Evolutionary conservation across 164 flowering plant genomes (phyloP), one percentile per base, ranked within the genome.

Genomic region (Liriodendron chinense): DNA sequence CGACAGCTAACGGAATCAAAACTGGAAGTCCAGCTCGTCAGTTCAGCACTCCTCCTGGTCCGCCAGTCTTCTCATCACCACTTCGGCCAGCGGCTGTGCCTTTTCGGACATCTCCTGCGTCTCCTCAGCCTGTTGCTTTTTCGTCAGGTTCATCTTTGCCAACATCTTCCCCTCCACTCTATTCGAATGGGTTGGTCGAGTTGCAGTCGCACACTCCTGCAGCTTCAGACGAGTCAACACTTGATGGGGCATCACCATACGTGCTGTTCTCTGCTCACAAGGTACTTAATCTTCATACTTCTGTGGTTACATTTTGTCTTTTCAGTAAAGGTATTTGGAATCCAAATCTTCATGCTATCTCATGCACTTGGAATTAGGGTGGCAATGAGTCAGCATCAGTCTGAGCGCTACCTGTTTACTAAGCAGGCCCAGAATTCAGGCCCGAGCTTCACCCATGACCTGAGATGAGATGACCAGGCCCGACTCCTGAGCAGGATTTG

Each of bases 71-170:
- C 71, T 85, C 91, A 23, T 90, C 97, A 0, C 99, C 98, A 1
- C 87, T 92, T 26, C 87, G 91, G 71, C 99, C 98, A 4, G 94
- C 97, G 56, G 91, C 97, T 73, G 92, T 88, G 73, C 98, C 98
- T 21, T 94, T 96, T 61, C 86, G 93, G 22, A 82, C 92, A 22
- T 92, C 99, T 24, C 97, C 98, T 34, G 89, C 89, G 9, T 75
- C 97, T 69, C 98, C 98, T 70, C 97, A 89, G 87, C 96, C 96
- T 3, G 78, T 89, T 74, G 91, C 92, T 59, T 85, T 84, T 77
- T 86, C 70, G n/a, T 25, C 92, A 0, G 80, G 75, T 70, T 82
- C 91, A n/a, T 82, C 94, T 68, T 80, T 96, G 79, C 92, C 97
- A 26, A 80, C 92, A 34, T 89, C 98, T 23, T 88, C 97, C 28